These are phyloP conservation scores for Fusarium phyllophilum DNA, from an alignment of 2,329 filamentous ascomycete genomes.

Conservation along the genomic window DNA sequence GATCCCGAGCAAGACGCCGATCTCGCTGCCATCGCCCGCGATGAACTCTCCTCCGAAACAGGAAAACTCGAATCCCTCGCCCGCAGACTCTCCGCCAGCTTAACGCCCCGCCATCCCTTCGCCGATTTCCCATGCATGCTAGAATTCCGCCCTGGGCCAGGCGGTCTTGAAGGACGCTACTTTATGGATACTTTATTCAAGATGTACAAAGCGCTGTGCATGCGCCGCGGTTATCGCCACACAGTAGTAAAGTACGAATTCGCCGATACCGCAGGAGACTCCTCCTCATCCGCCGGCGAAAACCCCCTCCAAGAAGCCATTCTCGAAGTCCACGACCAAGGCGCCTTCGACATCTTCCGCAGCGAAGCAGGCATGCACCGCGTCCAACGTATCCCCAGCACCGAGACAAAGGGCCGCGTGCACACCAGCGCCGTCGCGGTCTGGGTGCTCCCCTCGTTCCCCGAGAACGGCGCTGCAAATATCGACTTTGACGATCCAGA, in stretches of 20 bases:
- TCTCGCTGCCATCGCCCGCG: conserved; percentile 79
- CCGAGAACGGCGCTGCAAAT: conserved; percentile 60
- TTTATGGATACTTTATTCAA: conserved; percentile 88
- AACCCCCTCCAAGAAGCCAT: conserved; percentile 85
- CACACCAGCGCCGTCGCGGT: conserved; percentile 95
- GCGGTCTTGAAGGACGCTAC: conserved; percentile 88
- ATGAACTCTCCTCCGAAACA: conserved; percentile 78
- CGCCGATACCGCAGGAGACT: conserved; percentile 69
- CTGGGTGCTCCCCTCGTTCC: conserved; percentile 88
- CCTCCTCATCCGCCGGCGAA: conserved; percentile 67
- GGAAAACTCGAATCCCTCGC: conserved; percentile 71
- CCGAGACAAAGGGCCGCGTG: conserved; percentile 88
- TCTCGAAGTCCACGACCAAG: conserved; percentile 79
- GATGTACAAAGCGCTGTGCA: conserved; percentile 89
- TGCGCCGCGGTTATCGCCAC: conserved; percentile 71
- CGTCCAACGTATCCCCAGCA: conserved; percentile 91
- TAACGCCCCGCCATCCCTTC: conserved; percentile 91
- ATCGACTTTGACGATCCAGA: conserved; percentile 82
- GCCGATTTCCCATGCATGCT: conserved; percentile 88
- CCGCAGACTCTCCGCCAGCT: conserved; percentile 74
- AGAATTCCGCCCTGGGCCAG: conserved; percentile 91
- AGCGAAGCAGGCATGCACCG: conserved; percentile 94
- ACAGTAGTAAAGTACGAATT: conserved; percentile 83
- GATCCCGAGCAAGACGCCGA: conserved; percentile 68
- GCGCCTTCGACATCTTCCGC: conserved; percentile 83